Evolutionary conservation across 2,329 filamentous ascomycete species (phyloP), one percentile per base, ranked within the genome.

Genomic region (Pseudogymnoascus sp.): DNA sequence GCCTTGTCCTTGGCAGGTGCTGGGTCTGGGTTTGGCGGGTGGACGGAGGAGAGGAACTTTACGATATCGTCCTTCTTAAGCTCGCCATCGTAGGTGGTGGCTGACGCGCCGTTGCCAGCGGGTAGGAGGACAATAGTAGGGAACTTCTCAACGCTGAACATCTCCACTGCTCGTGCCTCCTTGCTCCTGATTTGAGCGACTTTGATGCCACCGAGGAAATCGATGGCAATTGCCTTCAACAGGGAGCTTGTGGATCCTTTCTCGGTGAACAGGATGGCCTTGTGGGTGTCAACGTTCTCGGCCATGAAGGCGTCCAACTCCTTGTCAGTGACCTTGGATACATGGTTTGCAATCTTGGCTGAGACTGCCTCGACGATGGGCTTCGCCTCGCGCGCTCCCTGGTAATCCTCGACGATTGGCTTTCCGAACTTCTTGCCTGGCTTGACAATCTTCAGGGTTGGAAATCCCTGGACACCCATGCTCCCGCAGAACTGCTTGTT

Each of bases 381-480:
- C 72, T 91, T 92, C n/a, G 93, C 90, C 3, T 83, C 89, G 65
- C 95, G 86, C 11, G 85, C 80, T 12, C 95, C 95, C 65, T 95
- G 84, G 77, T 99, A 99, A 73, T 97, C 93, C 75, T 97, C 92
- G 6, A 97, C 86, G 3, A 85, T 82, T 1, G 95, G 93, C 72
- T 86, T 89, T 64, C 89, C 88, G 34, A 83, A 78, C 76, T 93
- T 96, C 78, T 91, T 91, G 67, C 89, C 86, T 0, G 95, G 95
- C 21, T 86, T 87, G 62, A 97, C 86, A 59, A 96, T 93, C 82
- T 99, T 99, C 67, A 99, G 81, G 0, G 95, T 97, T 0, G 95
- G 95, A 78, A 97, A 99, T 64, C 95, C 95, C 78, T 96, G 83
- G 5, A 99, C 85, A 63, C 92, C 93, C 84, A 97, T 90, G 69